Evolutionary conservation across 371 early-diverging fungal genomes (phyloP).

Genomic region (Mortierella polycephala): DNA sequence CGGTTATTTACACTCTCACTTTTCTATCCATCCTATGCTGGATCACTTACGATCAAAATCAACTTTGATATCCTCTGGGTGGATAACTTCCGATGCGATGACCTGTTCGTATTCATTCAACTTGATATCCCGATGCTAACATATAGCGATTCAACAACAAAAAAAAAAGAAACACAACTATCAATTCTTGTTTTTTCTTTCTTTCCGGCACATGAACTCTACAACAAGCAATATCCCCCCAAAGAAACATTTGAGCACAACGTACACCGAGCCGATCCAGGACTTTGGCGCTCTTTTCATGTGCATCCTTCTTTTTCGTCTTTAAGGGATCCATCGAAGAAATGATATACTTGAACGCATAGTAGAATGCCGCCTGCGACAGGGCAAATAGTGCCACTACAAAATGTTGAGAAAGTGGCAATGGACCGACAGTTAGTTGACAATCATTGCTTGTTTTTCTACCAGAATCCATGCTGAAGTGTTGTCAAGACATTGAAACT

Average conservation of each 20-base stretch:
- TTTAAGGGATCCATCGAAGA: constrained; percentile 77
- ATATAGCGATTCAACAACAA: too few species aligned
- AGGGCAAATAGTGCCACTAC: constrained; percentile 80
- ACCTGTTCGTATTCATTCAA: constrained; percentile 94
- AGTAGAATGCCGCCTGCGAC: constrained; percentile 87
- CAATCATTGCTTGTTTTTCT: neutral
- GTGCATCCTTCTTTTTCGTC: constrained; percentile 79
- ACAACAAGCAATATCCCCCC: neutral
- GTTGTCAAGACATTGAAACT: too few species aligned
- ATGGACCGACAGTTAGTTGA: neutral
- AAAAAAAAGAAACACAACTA: neutral
- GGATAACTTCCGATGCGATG: constrained; percentile 93
- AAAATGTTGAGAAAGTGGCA: neutral
- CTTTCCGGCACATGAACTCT: neutral
- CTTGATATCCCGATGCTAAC: constrained; percentile 73
- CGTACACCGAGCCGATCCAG: constrained; percentile 81
- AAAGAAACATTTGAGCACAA: constrained; percentile 1
- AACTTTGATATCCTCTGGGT: constrained; percentile 90
- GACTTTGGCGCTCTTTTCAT: constrained; percentile 74
- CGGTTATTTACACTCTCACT: too few species aligned
- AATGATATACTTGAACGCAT: constrained; percentile 85
- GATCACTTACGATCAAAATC: constrained; percentile 75
- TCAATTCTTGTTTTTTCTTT: constrained; percentile 1
- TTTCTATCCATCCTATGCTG: neutral
- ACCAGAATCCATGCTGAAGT: too few species aligned